These are phyloP conservation scores for Cyclotella distinguenda DNA, from an alignment of 108 stramenopile genomes.

Conservation along the genomic window DNA sequence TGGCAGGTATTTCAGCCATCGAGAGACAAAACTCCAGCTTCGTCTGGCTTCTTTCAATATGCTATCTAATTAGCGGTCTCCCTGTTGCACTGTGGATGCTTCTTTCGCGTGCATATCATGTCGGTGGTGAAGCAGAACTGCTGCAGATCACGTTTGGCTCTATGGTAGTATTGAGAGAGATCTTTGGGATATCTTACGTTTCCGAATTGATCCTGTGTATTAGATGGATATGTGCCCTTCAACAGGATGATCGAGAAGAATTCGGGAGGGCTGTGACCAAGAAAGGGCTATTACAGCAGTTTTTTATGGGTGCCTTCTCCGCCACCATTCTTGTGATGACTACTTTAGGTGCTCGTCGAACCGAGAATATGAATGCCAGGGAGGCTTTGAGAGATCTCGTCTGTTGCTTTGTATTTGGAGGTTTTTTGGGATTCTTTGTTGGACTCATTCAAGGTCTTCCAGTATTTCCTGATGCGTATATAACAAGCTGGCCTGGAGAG, in stretches of 20 bases:
- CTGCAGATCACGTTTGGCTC: conserved; percentile 9
- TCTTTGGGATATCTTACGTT: conserved; percentile 22
- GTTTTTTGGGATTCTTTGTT: conserved; percentile 17
- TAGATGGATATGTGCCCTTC: conserved; percentile 20
- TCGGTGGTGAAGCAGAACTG: not conserved
- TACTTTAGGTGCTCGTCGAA: conserved; percentile 18
- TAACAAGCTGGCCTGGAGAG: conserved; percentile 23
- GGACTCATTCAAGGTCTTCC: conserved; percentile 37
- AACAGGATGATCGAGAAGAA: conserved; percentile 21
- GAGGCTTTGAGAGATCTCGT: conserved; percentile 3
- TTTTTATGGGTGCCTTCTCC: conserved; percentile 16
- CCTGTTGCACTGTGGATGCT: conserved; percentile 28
- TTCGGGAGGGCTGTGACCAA: conserved; percentile 31
- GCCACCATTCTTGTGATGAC: conserved; percentile 7
- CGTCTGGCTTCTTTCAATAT: conserved; percentile 15
- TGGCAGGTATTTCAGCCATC: conserved; percentile 14
- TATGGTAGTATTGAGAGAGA: conserved; percentile 36
- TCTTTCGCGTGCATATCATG: conserved; percentile 14
- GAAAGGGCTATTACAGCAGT: conserved; percentile 31
- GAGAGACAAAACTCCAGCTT: conserved; percentile 7
- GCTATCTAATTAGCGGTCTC: conserved; percentile 23
- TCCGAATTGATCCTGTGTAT: conserved; percentile 13
- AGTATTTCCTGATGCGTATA: conserved; percentile 13
- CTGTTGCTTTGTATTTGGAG: conserved; percentile 20
- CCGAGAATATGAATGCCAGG: not conserved